Evolutionary conservation across 306 rosid genomes (phyloP), one percentile per base, ranked within the genome.

Genomic region (Senna siamea): DNA sequence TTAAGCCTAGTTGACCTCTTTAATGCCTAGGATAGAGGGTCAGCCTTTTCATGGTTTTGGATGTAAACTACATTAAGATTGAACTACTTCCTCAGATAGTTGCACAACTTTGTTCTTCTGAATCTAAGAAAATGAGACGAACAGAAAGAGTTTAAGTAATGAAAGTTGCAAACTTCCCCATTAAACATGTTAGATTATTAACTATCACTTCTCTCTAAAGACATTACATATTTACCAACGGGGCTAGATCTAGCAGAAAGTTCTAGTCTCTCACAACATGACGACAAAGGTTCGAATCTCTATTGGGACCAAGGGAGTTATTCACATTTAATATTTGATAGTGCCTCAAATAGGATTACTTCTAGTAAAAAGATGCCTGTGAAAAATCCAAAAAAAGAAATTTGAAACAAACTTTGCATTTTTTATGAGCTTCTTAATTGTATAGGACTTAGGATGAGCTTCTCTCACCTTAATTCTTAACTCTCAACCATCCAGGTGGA

Each of bases 401-500:
- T n/a, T 37, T 48, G 40, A 63, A 71, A 47, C 32, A 15, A 47
- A 9, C 20, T 52, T 52, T 47, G 56, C 35, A 74, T 41, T 35
- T 18, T 7, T n/a, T n/a, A n/a, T 66, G 69, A 22, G 50, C 26
- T 64, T 66, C 23, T n/a, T 56, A 61, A 44, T 44, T 68, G 69
- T 43, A 28, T 2, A 2, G 4, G 34, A 43, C 53, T 78, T 47
- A 23, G 30, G 15, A 57, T 43, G 47, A 66, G 52, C 70, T 73
- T 52, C n/a, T 9, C 51, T 12, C 69, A 28, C 55, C 57, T 28
- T 73, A 73, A 76, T 53, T 59, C 41, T 34, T 32, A 63, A 54
- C 14, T 74, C 62, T 53, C 15, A 32, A 68, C 20, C 14, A 32
- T 77, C 55, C 83, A 91, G 97, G 95, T 82, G 17, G 95, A 89